phyloP scores from a whole-genome alignment of 1,284 basidiomycete genomes.

The Microbotryum saponariae region DNA sequence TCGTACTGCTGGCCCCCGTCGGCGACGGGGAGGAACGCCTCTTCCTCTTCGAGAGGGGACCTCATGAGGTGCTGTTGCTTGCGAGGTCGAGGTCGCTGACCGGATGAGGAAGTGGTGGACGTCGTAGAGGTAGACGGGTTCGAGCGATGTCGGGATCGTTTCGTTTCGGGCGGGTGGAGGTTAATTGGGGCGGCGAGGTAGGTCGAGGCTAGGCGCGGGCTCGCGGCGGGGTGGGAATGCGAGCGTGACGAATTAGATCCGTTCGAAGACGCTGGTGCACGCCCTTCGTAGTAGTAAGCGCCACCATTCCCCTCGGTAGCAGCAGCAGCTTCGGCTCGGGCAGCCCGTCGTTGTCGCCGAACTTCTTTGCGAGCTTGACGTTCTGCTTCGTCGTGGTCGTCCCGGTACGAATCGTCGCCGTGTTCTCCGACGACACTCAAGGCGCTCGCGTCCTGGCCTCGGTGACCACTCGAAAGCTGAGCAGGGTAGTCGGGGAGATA shows the following conservation, averaged over 20 bases:
- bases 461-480: background rate
- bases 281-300: no score
- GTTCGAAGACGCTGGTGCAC: no score
- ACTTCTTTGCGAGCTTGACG: no score
- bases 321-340: no score
- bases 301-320: no score
- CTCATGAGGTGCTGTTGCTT: background rate
- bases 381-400: background rate
- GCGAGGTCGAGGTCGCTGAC: background rate
- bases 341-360: no score
- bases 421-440: no score
- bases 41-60: background rate
- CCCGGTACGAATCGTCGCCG: background rate
- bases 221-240: no score
- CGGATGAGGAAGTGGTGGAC: constrained; percentile 7
- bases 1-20: constrained; percentile 1
- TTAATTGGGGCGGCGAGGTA: constrained; percentile 1
- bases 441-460: background rate
- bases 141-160: constrained; percentile 10
- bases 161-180: background rate
- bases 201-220: background rate
- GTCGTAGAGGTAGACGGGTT: constrained; percentile 9
- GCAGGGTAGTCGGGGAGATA: background rate
- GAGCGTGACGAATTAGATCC: no score
- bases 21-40: background rate